These are phyloP conservation scores for Ceratocystis cacaofunesta DNA, from an alignment of 2,329 filamentous ascomycete genomes.

Conservation along the genomic window DNA sequence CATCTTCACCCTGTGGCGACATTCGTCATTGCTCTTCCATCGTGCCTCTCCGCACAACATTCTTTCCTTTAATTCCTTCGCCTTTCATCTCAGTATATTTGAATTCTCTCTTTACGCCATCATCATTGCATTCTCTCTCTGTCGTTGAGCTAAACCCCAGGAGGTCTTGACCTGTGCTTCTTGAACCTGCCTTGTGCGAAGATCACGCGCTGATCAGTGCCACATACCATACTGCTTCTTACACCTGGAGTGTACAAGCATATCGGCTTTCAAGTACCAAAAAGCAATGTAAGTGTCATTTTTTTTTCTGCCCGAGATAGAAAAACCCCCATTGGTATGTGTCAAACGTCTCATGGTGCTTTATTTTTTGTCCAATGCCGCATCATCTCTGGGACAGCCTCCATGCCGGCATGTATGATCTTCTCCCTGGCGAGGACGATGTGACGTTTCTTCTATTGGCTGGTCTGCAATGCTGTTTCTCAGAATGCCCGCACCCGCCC, in stretches of 20 bases:
- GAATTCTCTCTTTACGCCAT: neutral
- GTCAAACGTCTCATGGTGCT: neutral
- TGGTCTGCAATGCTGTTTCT: neutral
- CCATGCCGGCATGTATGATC: neutral
- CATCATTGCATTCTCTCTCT: neutral
- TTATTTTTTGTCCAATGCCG: neutral
- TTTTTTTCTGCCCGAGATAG: neutral
- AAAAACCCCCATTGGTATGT: neutral
- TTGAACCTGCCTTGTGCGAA: neutral
- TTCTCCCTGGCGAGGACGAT: neutral
- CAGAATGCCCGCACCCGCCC: neutral
- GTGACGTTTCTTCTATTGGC: neutral
- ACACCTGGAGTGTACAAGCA: slow-evolving; percentile 1
- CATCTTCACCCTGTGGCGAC: neutral
- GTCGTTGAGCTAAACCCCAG: neutral
- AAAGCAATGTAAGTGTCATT: neutral
- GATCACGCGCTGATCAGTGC: neutral
- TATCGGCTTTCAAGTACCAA: neutral
- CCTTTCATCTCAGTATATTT: neutral
- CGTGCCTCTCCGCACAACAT: neutral
- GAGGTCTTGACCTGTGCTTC: neutral
- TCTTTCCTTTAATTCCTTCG: neutral
- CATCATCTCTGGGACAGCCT: neutral
- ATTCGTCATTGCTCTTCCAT: neutral
- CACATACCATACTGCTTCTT: neutral